Base-by-base conservation (phyloP, 306 rosid species). In the Quercus variabilis region DNA sequence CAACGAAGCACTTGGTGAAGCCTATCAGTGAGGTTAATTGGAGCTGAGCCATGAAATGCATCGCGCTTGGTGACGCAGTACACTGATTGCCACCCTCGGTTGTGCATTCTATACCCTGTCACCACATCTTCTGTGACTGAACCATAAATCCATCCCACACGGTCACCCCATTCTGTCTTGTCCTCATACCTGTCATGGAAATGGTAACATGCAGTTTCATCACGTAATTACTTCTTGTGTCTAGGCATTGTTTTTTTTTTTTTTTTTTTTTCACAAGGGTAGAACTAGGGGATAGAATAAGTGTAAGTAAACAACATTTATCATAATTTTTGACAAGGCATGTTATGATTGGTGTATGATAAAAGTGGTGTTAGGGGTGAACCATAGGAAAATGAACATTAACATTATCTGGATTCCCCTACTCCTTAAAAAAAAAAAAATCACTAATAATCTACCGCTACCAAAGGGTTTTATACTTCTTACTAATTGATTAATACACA, bases 61-160 rank as follows among this genome's bases (percentile, higher is more conserved):
- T 88, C 91, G 4, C 91, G 75, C 69, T 85, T 88, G 0, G 91
- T 88, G 76, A 88, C 67, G 73, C 91, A 88, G 46, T 88, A 88
- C 21, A 88, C 87, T 0, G 91, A 88, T 28, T 83, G 87, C 91
- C 91, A 88, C 74, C 91, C 91, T 21, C 91, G 91, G 52, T 88
- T 88, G 65, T 88, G 91, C 91, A 88, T 88, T 9, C 89, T 85
- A 52, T 88, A 88, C 0, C 91, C 91, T 0, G 91, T 88, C 1
- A 88, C 88, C 56, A 88, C 91, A 23, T 88, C 91, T 58, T 88
- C 91, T 2, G 91, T 88, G 69, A 88, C 91, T 1, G 91, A 88
- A 21, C 91, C 91, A 18, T 88, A 88, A 71, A 88, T 88, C 91
- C 91, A 88, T 67, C 91, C 91, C 60, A 88, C 89, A 35, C 91